A percentile compares a stretch with the other conserved stretches of the same genome.
Evolutionary conservation across 257 asterid species (phyloP).

Genomic region (Nicotiana sylvestris): DNA sequence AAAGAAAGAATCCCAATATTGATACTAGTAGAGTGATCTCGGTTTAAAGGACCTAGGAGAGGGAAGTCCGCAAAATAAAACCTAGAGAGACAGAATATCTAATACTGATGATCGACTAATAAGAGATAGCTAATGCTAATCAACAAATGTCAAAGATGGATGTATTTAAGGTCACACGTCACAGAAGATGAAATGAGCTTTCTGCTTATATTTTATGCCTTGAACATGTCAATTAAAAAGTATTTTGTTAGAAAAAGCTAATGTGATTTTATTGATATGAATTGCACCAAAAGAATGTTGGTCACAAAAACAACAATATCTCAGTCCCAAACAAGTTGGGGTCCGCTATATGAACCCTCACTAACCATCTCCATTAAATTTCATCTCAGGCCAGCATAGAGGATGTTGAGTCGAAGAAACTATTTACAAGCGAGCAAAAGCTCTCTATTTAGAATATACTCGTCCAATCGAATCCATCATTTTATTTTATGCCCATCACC

Average conservation of each 20-base stretch:
- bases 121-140: not conserved
- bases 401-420: not conserved
- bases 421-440: not conserved
- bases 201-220: not conserved
- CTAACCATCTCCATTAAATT: too few relatives aligned
- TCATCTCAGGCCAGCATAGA: not conserved
- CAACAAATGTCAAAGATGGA: not conserved
- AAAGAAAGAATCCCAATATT: not conserved
- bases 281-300: not conserved
- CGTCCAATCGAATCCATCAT: slow-evolving; percentile 1
- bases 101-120: not conserved
- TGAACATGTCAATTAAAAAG: not conserved
- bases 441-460: not conserved
- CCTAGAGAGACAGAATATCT: not conserved
- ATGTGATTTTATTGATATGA: not conserved
- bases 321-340: too few relatives aligned
- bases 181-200: not conserved
- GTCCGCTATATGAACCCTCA: too few relatives aligned
- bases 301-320: too few relatives aligned
- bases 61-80: not conserved
- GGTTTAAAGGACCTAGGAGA: not conserved
- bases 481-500: not conserved
- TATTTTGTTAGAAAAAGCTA: not conserved
- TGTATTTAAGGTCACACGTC: not conserved
- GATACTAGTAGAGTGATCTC: not conserved